Conservation (phyloP, 257 asterid genomes). For the Fraxinus quadrangulata region DNA sequence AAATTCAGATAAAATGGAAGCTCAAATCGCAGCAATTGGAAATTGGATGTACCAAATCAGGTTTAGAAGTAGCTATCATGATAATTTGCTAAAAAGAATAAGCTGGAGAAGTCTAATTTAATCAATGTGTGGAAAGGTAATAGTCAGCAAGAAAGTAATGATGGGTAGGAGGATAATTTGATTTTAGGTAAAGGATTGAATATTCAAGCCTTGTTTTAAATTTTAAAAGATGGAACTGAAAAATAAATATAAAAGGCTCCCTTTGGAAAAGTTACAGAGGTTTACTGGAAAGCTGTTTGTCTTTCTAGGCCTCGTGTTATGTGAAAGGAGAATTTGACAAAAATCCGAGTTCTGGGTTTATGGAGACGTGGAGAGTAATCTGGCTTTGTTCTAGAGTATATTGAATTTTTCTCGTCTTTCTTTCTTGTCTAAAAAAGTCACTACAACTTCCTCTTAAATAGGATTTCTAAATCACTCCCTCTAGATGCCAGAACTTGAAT, state of each 20-base stretch:
- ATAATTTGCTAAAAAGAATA: not conserved
- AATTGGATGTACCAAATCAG: not conserved
- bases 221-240: not conserved
- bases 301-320: not conserved
- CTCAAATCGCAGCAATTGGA: not conserved
- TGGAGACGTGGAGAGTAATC: not conserved
- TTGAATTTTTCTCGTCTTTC: not conserved
- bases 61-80: not conserved
- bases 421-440: not conserved
- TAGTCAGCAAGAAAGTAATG: not conserved
- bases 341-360: not conserved
- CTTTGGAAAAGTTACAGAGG: not conserved
- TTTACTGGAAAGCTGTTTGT: not conserved
- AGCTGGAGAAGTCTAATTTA: not conserved
- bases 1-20: not conserved
- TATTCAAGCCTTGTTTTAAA: not conserved
- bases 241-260: not conserved
- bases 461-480: not conserved
- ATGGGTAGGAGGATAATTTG: conserved; percentile 2
- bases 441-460: not conserved
- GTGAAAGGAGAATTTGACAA: not conserved
- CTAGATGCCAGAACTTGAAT: not conserved
- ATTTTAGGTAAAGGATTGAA: not conserved
- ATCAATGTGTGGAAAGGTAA: not conserved
- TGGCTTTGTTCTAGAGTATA: not conserved